Conservation (phyloP, 495 filamentous ascomycete genomes). For the Cercophora newfieldiana region DNA sequence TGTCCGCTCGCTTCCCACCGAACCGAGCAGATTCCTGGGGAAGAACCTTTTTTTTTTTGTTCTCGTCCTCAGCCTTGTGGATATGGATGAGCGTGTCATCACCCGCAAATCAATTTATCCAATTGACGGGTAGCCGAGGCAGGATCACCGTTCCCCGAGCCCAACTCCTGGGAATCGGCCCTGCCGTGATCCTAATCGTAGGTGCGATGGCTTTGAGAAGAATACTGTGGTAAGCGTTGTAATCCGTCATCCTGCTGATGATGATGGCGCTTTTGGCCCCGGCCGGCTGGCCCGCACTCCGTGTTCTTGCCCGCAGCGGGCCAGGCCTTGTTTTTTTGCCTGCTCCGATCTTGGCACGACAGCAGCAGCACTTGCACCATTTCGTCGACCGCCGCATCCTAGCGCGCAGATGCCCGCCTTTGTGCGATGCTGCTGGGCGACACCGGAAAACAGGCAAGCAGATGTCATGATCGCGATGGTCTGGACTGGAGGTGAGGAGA, state of each 20-base stretch:
- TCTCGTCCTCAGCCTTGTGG: slow-evolving; percentile 5
- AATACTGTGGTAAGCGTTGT: not conserved
- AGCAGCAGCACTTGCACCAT: not conserved
- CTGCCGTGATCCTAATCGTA: not conserved
- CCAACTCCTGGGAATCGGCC: not conserved
- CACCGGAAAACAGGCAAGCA: not conserved
- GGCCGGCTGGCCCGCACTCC: not conserved
- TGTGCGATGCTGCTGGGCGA: not conserved
- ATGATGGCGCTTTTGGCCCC: not conserved
- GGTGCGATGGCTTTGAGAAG: not conserved
- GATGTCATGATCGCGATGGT: not conserved
- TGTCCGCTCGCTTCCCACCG: not conserved
- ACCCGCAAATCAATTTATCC: not conserved
- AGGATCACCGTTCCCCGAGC: not conserved
- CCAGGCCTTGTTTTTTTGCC: not conserved
- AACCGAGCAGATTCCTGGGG: not conserved
- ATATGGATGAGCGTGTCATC: not conserved
- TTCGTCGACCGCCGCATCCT: not conserved
- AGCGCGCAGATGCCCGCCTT: not conserved
- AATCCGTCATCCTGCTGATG: too few species aligned
- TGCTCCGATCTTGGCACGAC: not conserved
- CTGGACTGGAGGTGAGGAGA: not conserved
- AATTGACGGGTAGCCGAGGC: not conserved
- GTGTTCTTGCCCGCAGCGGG: not conserved
- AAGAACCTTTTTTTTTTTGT: not conserved